phyloP scores from a whole-genome alignment of 345 rosid genomes.

The Populus davidiana region DNA sequence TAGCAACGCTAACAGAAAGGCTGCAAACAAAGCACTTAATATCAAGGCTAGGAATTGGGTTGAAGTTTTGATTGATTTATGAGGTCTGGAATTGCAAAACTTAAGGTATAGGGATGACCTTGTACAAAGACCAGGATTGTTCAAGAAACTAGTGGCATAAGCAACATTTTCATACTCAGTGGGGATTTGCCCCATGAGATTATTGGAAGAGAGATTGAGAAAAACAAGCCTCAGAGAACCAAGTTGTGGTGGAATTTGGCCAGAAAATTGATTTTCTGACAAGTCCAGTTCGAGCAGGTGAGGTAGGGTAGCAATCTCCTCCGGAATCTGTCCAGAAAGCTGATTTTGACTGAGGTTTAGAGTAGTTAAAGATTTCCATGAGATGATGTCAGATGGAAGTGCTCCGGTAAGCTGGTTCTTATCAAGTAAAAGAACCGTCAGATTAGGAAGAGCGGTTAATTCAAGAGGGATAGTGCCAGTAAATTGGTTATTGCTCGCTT shows the following conservation, averaged over 20 bases:
- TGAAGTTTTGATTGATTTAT: conserved; percentile 14
- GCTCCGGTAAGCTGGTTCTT: conserved; percentile 47
- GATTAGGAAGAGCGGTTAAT: conserved; percentile 38
- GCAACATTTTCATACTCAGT: conserved; percentile 37
- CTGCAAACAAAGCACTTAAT: neutral
- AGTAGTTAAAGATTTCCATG: conserved; percentile 36
- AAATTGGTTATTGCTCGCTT: conserved; percentile 52
- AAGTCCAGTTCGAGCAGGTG: conserved; percentile 38
- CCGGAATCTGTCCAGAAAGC: conserved; percentile 48
- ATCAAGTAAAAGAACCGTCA: conserved; percentile 39
- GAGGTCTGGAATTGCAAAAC: conserved; percentile 23
- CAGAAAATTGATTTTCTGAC: conserved; percentile 47
- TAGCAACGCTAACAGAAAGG: conserved; percentile 16
- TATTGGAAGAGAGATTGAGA: conserved; percentile 61
- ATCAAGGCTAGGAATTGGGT: conserved; percentile 21
- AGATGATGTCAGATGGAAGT: conserved; percentile 41
- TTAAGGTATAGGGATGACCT: conserved; percentile 22
- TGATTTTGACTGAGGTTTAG: conserved; percentile 47
- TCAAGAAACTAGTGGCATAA: conserved; percentile 40
- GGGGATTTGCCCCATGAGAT: conserved; percentile 50
- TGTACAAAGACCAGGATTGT: conserved; percentile 55
- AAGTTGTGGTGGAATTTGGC: conserved; percentile 51
- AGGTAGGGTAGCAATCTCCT: conserved; percentile 30
- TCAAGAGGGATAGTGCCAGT: conserved; percentile 43
- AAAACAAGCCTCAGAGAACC: conserved; percentile 17